Evolutionary conservation across 1,284 basidiomycete species (phyloP), one percentile per base, ranked within the genome.

Genomic region (Taiwanofungus camphoratus): DNA sequence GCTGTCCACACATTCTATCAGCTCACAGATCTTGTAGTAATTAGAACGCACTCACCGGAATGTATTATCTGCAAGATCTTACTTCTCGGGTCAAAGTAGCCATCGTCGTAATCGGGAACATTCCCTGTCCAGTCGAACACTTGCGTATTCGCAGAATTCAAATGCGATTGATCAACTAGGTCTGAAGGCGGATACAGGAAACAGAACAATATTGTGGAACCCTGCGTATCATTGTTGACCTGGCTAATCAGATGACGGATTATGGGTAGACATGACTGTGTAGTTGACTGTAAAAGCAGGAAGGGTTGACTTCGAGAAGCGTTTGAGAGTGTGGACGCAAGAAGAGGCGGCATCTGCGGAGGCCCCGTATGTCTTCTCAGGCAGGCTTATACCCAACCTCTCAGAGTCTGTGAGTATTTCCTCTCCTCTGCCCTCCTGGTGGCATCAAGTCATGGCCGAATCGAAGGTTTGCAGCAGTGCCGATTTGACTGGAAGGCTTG

Each of bases 211-310:
- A 83, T 42, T 21, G 67, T 69, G 39, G 61, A 59, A 20, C 42
- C 50, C 15, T 58, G 58, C 33, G 36, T 46, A 52, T 46, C 59
- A 9, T 50, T 40, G 34, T 46, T 55, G 30, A 63, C 52, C 24
- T 39, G 20, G 34, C 21, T 16, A n/a, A 46, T n/a, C 71, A 63
- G 29, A 71, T 49, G 41, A 24, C 71, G 69, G 7, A 88, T 62
- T 19, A 87, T 52, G 2, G 83, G 76, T 15, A 87, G 52, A 50
- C 72, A 68, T 29, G 80, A 79, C 54, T 85, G 82, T 1, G 77
- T 72, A 33, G 67, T 46, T 9, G 83, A 82, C 52, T 87, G 81
- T 13, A 87, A 55, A 13, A 87, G 52, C 5, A 85, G 52, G 22
- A 85, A 61, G 4, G 73, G 69, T 32, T 77, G 66, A 36, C 66